Evolutionary conservation across 495 filamentous ascomycete species (phyloP), one percentile per base, ranked within the genome.

Genomic region (Penicillium argentinense): DNA sequence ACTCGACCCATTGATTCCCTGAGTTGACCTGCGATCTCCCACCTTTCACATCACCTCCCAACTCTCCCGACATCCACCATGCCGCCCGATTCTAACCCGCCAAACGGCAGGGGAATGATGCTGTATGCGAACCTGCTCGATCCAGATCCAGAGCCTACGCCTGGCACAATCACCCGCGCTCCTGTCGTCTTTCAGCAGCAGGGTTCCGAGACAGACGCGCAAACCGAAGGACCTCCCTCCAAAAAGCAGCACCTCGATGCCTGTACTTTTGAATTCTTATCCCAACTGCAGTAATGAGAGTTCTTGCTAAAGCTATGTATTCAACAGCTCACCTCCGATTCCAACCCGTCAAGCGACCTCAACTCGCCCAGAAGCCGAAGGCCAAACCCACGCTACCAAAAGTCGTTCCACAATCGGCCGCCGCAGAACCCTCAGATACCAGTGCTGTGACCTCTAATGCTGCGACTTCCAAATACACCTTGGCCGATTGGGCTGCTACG

Each of bases 401-500:
- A 53, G 60, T 65, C n/a, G 42, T 56, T 34, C 44, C 61, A 25
- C 49, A 42, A 18, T 42, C 62, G 12, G 46, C 67, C 3, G 45
- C 53, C 2, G 56, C 69, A 21, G 54, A 67, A 11, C 26, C 56
- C n/a, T n/a, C n/a, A n/a, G n/a, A n/a, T n/a, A n/a, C n/a, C n/a
- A n/a, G n/a, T n/a, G n/a, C n/a, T n/a, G n/a, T n/a, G 13, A 33
- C 42, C 17, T 39, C 62, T n/a, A 34, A 61, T 22, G 44, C 64
- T 6, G 53, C 59, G 11, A 56, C 68, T 8, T 43, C 63, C 7
- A 91, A 86, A 52, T 86, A 71, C 36, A 91, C 83, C 5, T 71
- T 96, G 16, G 88, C 87, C 16, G 92, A 96, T 62, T 97, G 92
- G 92, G 76, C 82, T 3, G 80, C 79, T 16, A 83, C 79, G 1